phyloP scores from a whole-genome alignment of 1,139 yeast genomes.

The Kluyveromyces marxianus region DNA sequence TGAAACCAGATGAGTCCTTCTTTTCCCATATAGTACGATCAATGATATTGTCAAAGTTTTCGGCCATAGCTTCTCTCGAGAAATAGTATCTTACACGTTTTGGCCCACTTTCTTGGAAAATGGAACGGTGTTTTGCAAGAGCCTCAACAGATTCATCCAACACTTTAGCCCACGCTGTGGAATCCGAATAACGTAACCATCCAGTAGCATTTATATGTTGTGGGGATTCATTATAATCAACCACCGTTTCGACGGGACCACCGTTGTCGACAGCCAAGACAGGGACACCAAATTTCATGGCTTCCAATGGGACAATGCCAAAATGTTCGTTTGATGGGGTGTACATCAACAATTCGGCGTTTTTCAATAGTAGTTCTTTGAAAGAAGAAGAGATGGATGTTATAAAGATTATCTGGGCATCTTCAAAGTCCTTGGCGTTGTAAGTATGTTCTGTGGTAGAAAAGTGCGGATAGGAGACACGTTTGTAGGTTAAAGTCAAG shows the following conservation, averaged over 20 bases:
- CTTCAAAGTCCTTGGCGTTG: conserved; percentile 10
- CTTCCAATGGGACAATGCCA: conserved; percentile 95
- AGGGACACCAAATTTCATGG: conserved; percentile 78
- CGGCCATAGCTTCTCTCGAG: conserved; percentile 57
- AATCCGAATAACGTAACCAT: conserved; percentile 53
- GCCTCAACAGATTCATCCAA: conserved; percentile 39
- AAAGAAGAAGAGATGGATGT: conserved; percentile 68
- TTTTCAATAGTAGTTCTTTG: conserved; percentile 55
- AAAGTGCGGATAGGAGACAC: conserved; percentile 38
- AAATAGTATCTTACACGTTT: conserved; percentile 46
- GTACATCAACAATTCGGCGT: conserved; percentile 59
- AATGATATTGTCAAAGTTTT: conserved; percentile 39
- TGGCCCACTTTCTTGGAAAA: conserved; percentile 45
- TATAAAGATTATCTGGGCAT: conserved; percentile 55
- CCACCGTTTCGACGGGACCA: conserved; percentile 85
- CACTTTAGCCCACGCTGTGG: conserved; percentile 56
- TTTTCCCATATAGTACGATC: conserved; percentile 22
- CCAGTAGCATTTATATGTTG: conserved; percentile 59
- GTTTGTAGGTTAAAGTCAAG: conserved; percentile 40
- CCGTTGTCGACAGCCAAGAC: conserved; percentile 85
- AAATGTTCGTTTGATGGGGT: conserved; percentile 93
- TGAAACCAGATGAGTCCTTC: conserved; percentile 16
- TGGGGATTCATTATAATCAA: conserved; percentile 33
- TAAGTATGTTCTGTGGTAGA: conserved; percentile 10
- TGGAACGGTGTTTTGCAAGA: conserved; percentile 27